Evolutionary conservation across 139 green algal species (phyloP).

Genomic region (Coelastrella sp.): DNA sequence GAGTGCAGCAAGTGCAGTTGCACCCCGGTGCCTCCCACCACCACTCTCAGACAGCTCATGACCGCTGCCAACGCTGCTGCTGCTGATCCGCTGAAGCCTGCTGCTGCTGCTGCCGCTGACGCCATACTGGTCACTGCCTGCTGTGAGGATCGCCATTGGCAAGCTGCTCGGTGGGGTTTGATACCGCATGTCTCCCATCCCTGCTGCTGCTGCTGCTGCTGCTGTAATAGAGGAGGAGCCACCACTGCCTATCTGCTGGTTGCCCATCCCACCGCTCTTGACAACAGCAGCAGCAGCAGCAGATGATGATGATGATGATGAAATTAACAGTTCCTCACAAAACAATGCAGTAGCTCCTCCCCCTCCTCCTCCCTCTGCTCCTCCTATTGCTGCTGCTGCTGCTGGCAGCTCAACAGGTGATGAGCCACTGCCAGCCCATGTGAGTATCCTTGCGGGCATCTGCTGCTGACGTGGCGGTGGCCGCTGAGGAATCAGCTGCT

Average conservation of each 20-base stretch:
- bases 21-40: neutral
- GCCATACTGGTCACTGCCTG: neutral
- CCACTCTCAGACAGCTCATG: neutral
- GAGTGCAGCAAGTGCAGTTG: neutral
- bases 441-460: slow-evolving; percentile 29
- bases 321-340: neutral
- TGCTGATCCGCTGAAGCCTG: neutral
- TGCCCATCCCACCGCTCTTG: too few species aligned
- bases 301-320: neutral
- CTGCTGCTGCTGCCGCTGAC: neutral
- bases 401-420: neutral
- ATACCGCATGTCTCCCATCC: neutral
- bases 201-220: neutral
- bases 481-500: slow-evolving; percentile 37
- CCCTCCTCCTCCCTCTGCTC: neutral
- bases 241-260: too few species aligned
- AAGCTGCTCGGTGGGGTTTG: neutral
- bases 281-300: neutral
- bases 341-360: neutral
- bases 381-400: neutral
- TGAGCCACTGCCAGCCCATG: slow-evolving; percentile 1
- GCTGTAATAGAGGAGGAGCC: neutral
- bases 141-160: neutral
- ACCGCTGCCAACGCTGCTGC: neutral
- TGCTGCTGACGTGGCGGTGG: slow-evolving; percentile 6